Evolutionary conservation across 305 asterid genomes (phyloP), one percentile per base, ranked within the genome.

Genomic region (Solanum hybrid): DNA sequence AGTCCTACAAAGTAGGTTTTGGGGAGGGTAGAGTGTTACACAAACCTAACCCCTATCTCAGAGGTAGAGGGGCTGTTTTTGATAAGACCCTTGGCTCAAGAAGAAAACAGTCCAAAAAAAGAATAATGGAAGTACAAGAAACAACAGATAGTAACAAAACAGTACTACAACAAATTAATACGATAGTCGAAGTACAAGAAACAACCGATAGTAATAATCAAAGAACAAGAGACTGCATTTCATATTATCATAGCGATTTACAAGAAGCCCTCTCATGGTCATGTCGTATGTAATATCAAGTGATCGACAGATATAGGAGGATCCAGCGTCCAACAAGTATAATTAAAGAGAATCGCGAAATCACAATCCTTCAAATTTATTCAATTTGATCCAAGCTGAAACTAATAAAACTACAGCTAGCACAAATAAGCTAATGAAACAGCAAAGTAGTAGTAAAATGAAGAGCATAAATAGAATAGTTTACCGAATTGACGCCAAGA

Each of bases 401-500:
- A 84, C 87, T 29, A 51, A 84, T 11, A 3, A 31, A 46, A 51
- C 20, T 29, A 84, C 42, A 29, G 12, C 12, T 20, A 84, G 42
- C 87, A 20, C 75, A 84, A 84, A 84, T 24, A 35, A 84, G 42
- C 12, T 84, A 51, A 51, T 51, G 38, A 56, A 51, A 51, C 75
- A 51, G 5, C 27, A 42, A 16, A 82, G 56, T 42, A 13, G 17
- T 31, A 26, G 12, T 24, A 42, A 82, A 46, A 42, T 27, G 72
- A 29, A 9, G 71, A 29, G 38, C 26, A 82, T 17, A 46, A 29
- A 24, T 31, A 22, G 32, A 71, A 32, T 84, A 88, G 88, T 95
- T 94, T 92, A 96, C 98, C 96, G 81, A 95, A 95, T 7, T 90
- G 94, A 38, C 93, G 95, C 98, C 98, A 96, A 73, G 95, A 94